Conservation (phyloP, 2,329 filamentous ascomycete genomes). For the Aspergillus terreus region DNA sequence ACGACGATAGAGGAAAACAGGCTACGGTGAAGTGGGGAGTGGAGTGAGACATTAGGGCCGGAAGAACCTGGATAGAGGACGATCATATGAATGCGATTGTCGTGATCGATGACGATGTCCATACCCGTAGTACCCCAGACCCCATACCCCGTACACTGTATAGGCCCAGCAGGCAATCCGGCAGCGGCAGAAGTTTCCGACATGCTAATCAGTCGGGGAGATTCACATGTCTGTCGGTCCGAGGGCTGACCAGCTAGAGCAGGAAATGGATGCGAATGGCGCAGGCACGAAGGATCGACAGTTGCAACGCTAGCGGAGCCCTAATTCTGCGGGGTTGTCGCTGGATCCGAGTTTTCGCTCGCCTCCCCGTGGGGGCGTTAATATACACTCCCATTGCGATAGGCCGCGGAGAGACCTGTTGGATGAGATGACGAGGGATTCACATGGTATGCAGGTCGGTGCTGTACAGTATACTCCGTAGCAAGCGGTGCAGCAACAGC, state of each 20-base stretch:
- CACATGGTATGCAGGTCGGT: no score
- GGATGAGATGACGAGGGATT: no score
- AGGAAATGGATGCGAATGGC: neutral
- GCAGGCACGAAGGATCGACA: slow-evolving; percentile 4
- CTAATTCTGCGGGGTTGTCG: slow-evolving; percentile 6
- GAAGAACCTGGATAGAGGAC: no score
- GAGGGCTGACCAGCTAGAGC: neutral
- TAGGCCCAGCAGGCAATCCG: neutral
- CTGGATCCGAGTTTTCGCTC: neutral
- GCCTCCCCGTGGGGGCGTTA: neutral
- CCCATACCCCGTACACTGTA: no score
- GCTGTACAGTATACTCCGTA: neutral
- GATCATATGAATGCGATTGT: no score
- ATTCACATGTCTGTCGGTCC: slow-evolving; percentile 16
- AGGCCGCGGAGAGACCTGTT: neutral
- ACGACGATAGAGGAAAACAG: no score
- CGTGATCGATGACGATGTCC: no score
- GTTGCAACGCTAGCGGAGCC: slow-evolving; percentile 1
- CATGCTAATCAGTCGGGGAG: neutral
- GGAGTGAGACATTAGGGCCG: no score
- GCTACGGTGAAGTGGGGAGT: no score
- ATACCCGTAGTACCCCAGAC: no score
- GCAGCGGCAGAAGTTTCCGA: neutral
- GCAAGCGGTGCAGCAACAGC: neutral
- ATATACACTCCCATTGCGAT: neutral